Conservation (phyloP, 352 stramenopile species). For the Globisporangium apiculatum region DNA sequence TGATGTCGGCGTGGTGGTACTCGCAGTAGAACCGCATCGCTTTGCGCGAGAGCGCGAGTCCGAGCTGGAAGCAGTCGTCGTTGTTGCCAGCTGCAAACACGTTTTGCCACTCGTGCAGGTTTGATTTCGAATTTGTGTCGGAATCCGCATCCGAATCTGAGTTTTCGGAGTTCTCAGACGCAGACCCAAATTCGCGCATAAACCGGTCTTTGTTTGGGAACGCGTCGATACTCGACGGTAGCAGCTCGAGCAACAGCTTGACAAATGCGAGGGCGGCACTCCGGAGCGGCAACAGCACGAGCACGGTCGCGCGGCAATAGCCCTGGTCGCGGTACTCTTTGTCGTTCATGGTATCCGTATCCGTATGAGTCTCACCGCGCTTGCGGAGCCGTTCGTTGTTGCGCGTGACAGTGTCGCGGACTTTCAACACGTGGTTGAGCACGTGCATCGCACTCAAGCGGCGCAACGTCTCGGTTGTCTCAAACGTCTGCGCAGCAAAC, state of each 20-base stretch:
- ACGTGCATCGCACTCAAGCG: slow-evolving; percentile 66
- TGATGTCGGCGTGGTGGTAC: slow-evolving; percentile 69
- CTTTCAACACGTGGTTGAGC: slow-evolving; percentile 74
- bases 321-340: slow-evolving; percentile 78
- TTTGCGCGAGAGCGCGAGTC: slow-evolving; percentile 60
- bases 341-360: slow-evolving; percentile 25
- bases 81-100: slow-evolving; percentile 72
- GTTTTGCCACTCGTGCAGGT: slow-evolving; percentile 64
- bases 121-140: slow-evolving; percentile 8
- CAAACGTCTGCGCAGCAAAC: slow-evolving; percentile 60
- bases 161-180: slow-evolving; percentile 10
- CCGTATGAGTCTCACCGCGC: slow-evolving; percentile 12
- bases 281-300: slow-evolving; percentile 62
- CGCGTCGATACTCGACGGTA: slow-evolving; percentile 44
- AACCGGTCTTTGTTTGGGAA: slow-evolving; percentile 82
- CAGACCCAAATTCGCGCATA: slow-evolving; percentile 45
- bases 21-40: slow-evolving; percentile 72
- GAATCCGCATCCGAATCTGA: slow-evolving; percentile 7
- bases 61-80: slow-evolving; percentile 78
- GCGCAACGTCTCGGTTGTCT: slow-evolving; percentile 44
- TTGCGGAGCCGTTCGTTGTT: slow-evolving; percentile 71
- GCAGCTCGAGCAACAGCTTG: slow-evolving; percentile 46
- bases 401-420: slow-evolving; percentile 52
- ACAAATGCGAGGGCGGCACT: slow-evolving; percentile 61
- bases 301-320: slow-evolving; percentile 60